Base-by-base conservation (phyloP, 805 yeast genomes). In the Candida khao-thaluensis region DNA sequence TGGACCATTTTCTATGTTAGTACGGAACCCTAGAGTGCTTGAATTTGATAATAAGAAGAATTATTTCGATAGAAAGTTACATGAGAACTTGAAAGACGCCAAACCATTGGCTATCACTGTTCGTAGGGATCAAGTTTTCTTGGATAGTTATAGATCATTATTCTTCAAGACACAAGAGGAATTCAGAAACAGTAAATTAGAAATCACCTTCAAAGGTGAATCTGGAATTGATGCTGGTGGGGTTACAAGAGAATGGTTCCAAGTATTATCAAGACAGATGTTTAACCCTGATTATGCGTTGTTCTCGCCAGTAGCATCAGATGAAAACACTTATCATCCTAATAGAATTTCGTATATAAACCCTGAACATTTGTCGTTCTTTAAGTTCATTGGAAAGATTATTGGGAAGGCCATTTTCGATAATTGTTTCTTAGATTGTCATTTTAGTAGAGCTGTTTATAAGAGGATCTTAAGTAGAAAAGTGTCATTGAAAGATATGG, bases 211-310 rank as follows among this genome's bases (percentile, higher is more conserved):
- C 66, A 81, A 81, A 46, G 96, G 95, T 1, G 99, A 93, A 60
- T 84, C 84, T 39, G 99, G 98, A 50, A 86, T 93, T 35, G 99
- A 93, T 70, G 99, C 96, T 3, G 99, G 99, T 50, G 99, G 99
- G 28, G 82, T 93, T 11, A 86, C 97, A 0, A 73, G 99, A 54
- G 99, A 93, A 59, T 93, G 99, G 99, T 90, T 83, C 54, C 97
- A 90, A 57, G 95, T 90, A 4, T 63, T 93, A 33, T 81, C 96
- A 0, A 73, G 96, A 45, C 97, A 91, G 58, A 90, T 93, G 87
- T 88, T 93, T 65, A 89, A 91, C 57, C 95, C 98, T 0, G 95
- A 88, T 53, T 89, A 89, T 64, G 97, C 96, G 0, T 66, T 93
- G 45, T 93, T 91, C 57, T 71, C 84, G 1, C 96, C 98, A 0